These are phyloP conservation scores for Microcyclosporella mali DNA, from an alignment of 2,329 filamentous ascomycete species.

Conservation along the genomic window DNA sequence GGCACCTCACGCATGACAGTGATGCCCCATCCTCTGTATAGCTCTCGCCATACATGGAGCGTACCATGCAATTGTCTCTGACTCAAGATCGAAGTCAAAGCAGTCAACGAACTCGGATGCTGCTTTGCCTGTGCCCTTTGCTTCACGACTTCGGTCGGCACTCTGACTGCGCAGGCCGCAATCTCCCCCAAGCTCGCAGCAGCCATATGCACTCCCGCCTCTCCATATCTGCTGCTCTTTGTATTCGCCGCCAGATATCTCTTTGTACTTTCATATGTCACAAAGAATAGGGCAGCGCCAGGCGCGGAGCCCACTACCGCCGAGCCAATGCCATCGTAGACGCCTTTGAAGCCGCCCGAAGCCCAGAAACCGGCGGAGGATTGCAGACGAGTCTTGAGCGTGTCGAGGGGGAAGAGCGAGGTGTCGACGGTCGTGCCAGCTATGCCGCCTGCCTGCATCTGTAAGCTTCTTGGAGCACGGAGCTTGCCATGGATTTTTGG, in stretches of 20 bases:
- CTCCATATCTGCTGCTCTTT: conserved; percentile 9
- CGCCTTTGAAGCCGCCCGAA: conserved; percentile 79
- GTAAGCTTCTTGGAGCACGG: neutral
- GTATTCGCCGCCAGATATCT: conserved; percentile 7
- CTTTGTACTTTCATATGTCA: conserved; percentile 30
- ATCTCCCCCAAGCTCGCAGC: conserved; percentile 84
- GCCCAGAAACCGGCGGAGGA: conserved; percentile 70
- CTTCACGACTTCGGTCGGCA: conserved; percentile 95
- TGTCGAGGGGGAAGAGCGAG: conserved; percentile 95
- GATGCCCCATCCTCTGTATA: conserved; percentile 88
- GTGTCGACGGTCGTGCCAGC: conserved; percentile 96
- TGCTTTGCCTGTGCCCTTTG: conserved; percentile 88
- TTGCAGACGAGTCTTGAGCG: conserved; percentile 95
- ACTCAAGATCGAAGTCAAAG: conserved; percentile 61
- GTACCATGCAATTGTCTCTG: conserved; percentile 37
- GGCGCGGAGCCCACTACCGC: conserved; percentile 88
- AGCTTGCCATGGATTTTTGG: neutral
- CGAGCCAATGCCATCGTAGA: conserved; percentile 87
- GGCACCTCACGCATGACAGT: conserved; percentile 94
- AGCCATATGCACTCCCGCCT: conserved; percentile 62
- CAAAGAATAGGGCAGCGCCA: conserved; percentile 91
- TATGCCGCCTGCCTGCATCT: conserved; percentile 64
- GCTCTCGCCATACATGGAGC: conserved; percentile 64
- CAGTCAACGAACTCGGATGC: conserved; percentile 62
- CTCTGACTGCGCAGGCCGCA: conserved; percentile 83